These are phyloP conservation scores for Acanthamoeba divionensis DNA, from an alignment of 208 protist species.

Conservation along the genomic window DNA sequence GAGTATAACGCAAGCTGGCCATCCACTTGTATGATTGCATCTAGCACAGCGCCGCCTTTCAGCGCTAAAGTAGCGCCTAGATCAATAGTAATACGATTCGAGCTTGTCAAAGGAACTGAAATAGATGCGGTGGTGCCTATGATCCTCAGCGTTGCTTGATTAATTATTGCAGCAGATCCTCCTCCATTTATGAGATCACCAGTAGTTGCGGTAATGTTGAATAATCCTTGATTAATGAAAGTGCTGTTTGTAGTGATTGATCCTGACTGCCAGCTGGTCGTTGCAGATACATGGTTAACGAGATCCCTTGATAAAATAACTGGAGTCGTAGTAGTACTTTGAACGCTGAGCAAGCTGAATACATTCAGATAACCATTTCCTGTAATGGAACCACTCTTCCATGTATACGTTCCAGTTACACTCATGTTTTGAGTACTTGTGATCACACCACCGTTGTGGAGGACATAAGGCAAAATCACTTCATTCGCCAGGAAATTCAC, in stretches of 20 bases:
- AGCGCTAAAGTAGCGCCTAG: not conserved
- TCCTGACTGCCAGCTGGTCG: not conserved
- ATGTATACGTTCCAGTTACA: not conserved
- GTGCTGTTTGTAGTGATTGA: not conserved
- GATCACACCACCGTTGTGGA: not conserved
- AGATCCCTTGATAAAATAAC: not conserved
- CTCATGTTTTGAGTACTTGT: not conserved
- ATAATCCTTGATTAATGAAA: too few species aligned
- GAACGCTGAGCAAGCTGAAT: too few species aligned
- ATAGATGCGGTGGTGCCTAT: not conserved
- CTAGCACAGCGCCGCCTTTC: not conserved
- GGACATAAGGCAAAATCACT: not conserved
- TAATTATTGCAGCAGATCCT: not conserved
- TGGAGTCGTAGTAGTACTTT: too few species aligned
- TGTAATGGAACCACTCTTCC: not conserved
- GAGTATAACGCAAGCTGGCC: not conserved
- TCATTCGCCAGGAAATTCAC: slow-evolving; percentile 28
- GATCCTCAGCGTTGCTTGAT: not conserved
- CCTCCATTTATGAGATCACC: too few species aligned
- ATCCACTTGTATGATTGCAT: not conserved
- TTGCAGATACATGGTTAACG: not conserved
- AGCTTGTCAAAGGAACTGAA: not conserved
- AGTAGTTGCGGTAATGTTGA: too few species aligned
- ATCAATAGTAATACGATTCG: not conserved
- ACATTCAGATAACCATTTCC: too few species aligned